Evolutionary conservation across 1,284 basidiomycete species (phyloP), one percentile per base, ranked within the genome.

Genomic region (Meira miltonrushii): DNA sequence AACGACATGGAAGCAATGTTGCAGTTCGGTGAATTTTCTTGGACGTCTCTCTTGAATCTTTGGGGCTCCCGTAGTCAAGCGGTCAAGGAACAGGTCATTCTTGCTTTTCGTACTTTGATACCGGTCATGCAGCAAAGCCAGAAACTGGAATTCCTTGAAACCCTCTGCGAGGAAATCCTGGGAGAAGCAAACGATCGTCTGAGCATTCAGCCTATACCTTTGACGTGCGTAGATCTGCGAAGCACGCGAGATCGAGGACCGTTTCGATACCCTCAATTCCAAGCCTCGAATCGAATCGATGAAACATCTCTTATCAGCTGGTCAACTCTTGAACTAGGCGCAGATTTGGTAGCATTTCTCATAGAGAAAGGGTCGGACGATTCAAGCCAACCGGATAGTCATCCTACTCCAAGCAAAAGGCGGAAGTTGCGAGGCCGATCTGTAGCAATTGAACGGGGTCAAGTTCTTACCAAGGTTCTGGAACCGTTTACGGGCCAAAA

Each of bases 281-380:
- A 84, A 44, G 25, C 86, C 46, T 89, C 89, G 2, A 84, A 83
- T 79, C 84, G 85, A 63, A 90, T 96, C 68, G 84, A 85, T 59
- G 72, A 83, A 0, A 81, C 79, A 21, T 86, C 90, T 73, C 88
- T 89, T 0, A 75, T 90, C 39, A 82, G 85, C 0, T 97, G 93
- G 92, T 84, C 85, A 1, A 82, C 86, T 0, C 79, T 93, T 3
- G 87, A 93, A 74, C 79, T 95, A n/a, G 87, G 89, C 62, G 88
- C 90, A 4, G 89, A 92, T 56, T 33, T 21, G 28, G 15, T 13
- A 10, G 10, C 12, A 13, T 21, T 47, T 13, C 13, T 46, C 10
- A 0, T 4, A 25, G 21, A 25, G 25, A 41, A 21, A 19, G n/a
- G 19, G 39, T 46, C 38, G 19, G 13, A 57, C 10, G 54, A 11